Base-by-base conservation (phyloP, 2,329 filamentous ascomycete genomes). In the Ophiostoma sp. region DNA sequence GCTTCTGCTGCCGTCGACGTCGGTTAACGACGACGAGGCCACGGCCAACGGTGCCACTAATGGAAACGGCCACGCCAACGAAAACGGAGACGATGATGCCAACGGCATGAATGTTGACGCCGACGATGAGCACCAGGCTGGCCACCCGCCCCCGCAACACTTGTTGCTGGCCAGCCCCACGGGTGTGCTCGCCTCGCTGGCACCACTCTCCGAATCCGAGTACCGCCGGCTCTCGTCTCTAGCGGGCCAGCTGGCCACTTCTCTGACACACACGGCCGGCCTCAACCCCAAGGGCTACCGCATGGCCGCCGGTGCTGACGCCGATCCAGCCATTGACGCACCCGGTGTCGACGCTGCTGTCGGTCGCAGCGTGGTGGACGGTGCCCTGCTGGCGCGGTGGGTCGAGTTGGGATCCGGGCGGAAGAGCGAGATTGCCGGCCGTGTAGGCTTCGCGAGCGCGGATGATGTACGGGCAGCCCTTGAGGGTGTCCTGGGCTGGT, bases 141-240 rank as follows among this genome's bases (percentile, higher is more conserved):
- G 76, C 76, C 81, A 76, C 81, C 84, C 81, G 15, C 73, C 39
- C 8, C 64, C 74, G 8, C 73, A 76, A 39, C 76, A 77, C 72
- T 74, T 77, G 12, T 59, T 76, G 28, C 45, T 73, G 55, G 75
- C 45, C 77, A 69, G 75, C 78, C 12, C 79, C 80, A 93, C 93
- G 0, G 96, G 96, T 69, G 88, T 91, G 25, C 82, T 98, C 15
- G 90, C 92, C 0, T 85, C 95, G 9, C 86, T 99, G 11, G 92
- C 92, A 0, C 90, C 95, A 0, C 85, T 98, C 0, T 85, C 90
- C 0, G 95, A 98, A 81, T 86, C 91, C 6, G 87, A 91, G 12
- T 98, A 98, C 82, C 91, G 96, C 1, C 91, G 95, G 0, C 87
- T 99, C 3, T 91, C 91, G 3, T 93, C 93, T 1, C 85, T 99